Evolutionary conservation across 768 basidiomycete genomes (phyloP), one percentile per base, ranked within the genome.

Genomic region (Xerocomellus amylosporus): DNA sequence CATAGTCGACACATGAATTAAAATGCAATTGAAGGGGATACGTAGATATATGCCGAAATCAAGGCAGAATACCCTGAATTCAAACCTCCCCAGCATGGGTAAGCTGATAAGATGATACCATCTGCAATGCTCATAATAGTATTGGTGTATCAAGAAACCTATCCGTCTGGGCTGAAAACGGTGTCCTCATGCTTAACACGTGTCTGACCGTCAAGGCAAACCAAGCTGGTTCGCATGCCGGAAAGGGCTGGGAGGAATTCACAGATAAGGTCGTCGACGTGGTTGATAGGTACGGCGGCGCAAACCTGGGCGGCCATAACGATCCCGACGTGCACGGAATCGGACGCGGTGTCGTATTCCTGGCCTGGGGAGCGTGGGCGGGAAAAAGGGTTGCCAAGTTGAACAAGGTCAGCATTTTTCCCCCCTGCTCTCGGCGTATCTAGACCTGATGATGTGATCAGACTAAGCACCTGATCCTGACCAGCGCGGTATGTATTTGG

Each of bases 181-280:
- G 95, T 47, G 94, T 98, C 38, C 77, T 97, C 55, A 81, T 96
- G 70, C 81, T 97, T 44, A 98, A 97, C 74, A 90, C 93, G n/a
- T 88, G 86, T 55, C 78, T 98, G 46, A 96, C 95, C 2, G 95
- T 97, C 37, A 81, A 83, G 50, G 87, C 88, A 0, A 79, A 79
- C 53, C 62, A 80, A 51, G 83, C 95, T 17, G 89, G 82, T 36
- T 93, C 93, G 48, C 95, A 97, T 71, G 81, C 85, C 38, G 82
- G 83, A 62, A 85, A 79, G 70, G 95, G 95, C 52, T 97, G 95
- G 95, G 93, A 97, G 69, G 71, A 79, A 47, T 97, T 96, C 68
- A 97, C 94, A 5, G 90, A 82, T 60, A 80, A 87, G 58, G 86
- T 96, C 55, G 75, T 96, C 54, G 82, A 87, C 58, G 79, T 85